Evolutionary conservation across 495 filamentous ascomycete genomes (phyloP).

Genomic region (Aspergillus sclerotiicarbonarius): DNA sequence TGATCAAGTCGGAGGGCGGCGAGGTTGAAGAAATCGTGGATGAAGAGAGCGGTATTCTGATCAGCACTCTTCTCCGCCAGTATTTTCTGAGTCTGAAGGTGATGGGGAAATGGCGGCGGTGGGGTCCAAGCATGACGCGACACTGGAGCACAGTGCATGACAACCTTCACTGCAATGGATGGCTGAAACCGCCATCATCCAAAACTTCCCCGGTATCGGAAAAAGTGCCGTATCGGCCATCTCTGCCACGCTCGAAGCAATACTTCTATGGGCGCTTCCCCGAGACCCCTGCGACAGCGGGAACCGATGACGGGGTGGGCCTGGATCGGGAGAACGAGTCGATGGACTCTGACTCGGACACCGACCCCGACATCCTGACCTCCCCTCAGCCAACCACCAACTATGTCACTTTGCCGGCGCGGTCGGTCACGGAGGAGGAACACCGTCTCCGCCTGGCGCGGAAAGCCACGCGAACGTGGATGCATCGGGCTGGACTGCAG

Average conservation of each 20-base stretch:
- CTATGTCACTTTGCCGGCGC: constrained; percentile 41
- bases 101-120: constrained; percentile 68
- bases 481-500: constrained; percentile 61
- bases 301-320: constrained; percentile 20
- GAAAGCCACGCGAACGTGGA: constrained; percentile 70
- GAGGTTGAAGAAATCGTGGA: constrained; percentile 71
- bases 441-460: constrained; percentile 51
- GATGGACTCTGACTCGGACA: constrained; percentile 48
- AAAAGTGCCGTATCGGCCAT: constrained; percentile 26
- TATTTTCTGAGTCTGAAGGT: constrained; percentile 85
- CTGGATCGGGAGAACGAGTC: constrained; percentile 28
- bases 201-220: constrained; percentile 26
- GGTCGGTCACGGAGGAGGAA: constrained; percentile 40
- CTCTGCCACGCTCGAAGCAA: constrained; percentile 27
- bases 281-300: constrained; percentile 22
- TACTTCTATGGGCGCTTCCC: constrained; percentile 47
- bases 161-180: constrained; percentile 45
- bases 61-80: constrained; percentile 80
- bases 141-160: constrained; percentile 64
- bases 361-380: constrained; percentile 41
- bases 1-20: constrained; percentile 68
- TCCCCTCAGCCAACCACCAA: constrained; percentile 36
- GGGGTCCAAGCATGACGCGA: constrained; percentile 54
- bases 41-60: constrained; percentile 82
- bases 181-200: constrained; percentile 35